phyloP scores from a whole-genome alignment of 352 stramenopile species.

The Globisporangium mamillatum region DNA sequence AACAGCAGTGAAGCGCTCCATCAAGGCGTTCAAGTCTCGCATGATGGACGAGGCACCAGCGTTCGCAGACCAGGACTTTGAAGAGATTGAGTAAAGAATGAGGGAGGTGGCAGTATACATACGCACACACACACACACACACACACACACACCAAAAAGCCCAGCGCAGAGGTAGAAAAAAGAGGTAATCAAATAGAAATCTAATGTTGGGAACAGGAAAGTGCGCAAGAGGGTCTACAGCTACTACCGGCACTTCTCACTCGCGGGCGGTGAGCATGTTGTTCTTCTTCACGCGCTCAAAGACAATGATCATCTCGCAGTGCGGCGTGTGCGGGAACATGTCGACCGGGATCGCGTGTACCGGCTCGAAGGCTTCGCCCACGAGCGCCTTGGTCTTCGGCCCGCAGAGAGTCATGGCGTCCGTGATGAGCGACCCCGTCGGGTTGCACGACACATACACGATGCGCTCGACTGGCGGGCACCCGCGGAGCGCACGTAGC shows the following conservation, averaged over 20 bases:
- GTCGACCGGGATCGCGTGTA: slow-evolving; percentile 94
- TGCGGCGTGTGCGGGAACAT: slow-evolving; percentile 99
- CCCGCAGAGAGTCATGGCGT: slow-evolving; percentile 89
- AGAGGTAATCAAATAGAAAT: slow-evolving; percentile 17
- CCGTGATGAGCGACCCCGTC: slow-evolving; percentile 91
- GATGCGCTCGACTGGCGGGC: slow-evolving; percentile 81
- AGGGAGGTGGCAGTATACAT: slow-evolving; percentile 18
- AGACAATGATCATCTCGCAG: slow-evolving; percentile 98
- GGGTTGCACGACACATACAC: slow-evolving; percentile 99
- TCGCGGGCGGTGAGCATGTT: slow-evolving; percentile 11
- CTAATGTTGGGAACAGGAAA: slow-evolving; percentile 16
- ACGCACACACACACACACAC: neutral
- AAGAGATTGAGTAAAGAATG: slow-evolving; percentile 40
- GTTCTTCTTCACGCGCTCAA: slow-evolving; percentile 83
- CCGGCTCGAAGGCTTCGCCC: slow-evolving; percentile 90
- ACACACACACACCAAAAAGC: slow-evolving; percentile 2
- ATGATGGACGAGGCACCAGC: slow-evolving; percentile 63
- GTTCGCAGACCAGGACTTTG: slow-evolving; percentile 68
- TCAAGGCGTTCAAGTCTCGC: slow-evolving; percentile 77
- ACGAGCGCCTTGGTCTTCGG: slow-evolving; percentile 92
- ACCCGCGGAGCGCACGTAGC: slow-evolving; percentile 82
- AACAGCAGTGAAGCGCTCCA: slow-evolving; percentile 44
- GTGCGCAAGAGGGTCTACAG: neutral
- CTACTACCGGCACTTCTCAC: neutral
- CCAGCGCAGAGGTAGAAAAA: neutral